These are phyloP conservation scores for Beauveria sp. DNA, from an alignment of 2,329 filamentous ascomycete species.

Conservation along the genomic window DNA sequence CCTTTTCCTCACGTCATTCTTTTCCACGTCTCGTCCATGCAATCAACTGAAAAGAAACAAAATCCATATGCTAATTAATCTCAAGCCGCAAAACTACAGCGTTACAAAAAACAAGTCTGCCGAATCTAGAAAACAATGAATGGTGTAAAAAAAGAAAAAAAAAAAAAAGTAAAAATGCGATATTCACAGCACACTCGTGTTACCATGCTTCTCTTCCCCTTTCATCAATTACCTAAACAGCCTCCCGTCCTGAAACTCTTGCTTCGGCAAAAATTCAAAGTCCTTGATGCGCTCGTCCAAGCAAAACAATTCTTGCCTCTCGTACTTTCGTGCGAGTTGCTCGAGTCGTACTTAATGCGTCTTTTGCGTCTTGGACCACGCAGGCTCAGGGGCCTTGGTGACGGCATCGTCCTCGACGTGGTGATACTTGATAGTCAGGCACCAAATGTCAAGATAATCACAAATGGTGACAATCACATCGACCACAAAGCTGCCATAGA, in stretches of 20 bases:
- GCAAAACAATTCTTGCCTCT: not conserved
- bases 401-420: slow-evolving; percentile 34
- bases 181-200: not conserved
- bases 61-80: not conserved
- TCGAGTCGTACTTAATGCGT: not conserved
- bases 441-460: slow-evolving; percentile 98
- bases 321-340: not conserved
- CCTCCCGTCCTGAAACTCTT: not conserved
- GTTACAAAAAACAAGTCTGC: not conserved
- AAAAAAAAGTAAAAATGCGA: not conserved
- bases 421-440: slow-evolving; percentile 89
- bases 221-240: not conserved
- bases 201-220: not conserved
- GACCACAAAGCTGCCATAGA: slow-evolving; percentile 96
- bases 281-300: not conserved
- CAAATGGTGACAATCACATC: slow-evolving; percentile 97
- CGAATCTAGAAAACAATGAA: too few relatives aligned
- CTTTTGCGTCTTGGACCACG: slow-evolving; percentile 11
- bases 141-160: not conserved
- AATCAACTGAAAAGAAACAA: too few relatives aligned
- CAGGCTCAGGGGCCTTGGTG: slow-evolving; percentile 8
- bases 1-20: too few relatives aligned
- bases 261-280: not conserved
- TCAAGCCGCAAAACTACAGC: not conserved
- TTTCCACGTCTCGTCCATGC: too few relatives aligned